phyloP scores from a whole-genome alignment of 768 basidiomycete genomes.

The Leccinum truebloodii region DNA sequence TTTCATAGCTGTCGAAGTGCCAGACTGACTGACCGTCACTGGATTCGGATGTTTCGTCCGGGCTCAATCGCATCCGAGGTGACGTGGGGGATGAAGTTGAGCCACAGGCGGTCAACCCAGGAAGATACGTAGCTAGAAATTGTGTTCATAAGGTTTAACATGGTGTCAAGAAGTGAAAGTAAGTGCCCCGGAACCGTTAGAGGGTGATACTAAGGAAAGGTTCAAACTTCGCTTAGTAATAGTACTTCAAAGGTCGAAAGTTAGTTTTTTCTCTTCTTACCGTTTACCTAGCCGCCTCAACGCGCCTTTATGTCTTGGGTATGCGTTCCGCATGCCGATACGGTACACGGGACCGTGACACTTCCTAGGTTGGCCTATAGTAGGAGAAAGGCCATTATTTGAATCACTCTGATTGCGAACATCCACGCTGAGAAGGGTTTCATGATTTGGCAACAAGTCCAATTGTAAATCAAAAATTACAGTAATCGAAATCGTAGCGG shows the following conservation, averaged over 20 bases:
- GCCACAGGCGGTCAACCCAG: conserved; percentile 27
- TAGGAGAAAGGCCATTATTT: conserved; percentile 59
- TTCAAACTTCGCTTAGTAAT: conserved; percentile 30
- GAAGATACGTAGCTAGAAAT: conserved; percentile 1
- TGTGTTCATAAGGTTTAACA: conserved; percentile 10
- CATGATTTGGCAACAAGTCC: conserved; percentile 72
- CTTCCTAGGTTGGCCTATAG: conserved; percentile 43
- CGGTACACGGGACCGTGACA: conserved; percentile 44
- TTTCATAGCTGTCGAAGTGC: neutral
- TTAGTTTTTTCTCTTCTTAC: conserved; percentile 21
- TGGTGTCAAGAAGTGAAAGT: neutral
- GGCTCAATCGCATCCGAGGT: conserved; percentile 61
- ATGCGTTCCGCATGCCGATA: conserved; percentile 62
- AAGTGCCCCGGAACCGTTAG: neutral
- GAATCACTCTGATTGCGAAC: conserved; percentile 79
- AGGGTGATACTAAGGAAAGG: neutral
- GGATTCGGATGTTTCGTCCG: conserved; percentile 52
- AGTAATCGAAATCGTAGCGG: neutral
- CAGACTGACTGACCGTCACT: conserved; percentile 56
- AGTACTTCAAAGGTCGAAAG: too few relatives aligned
- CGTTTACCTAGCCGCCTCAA: conserved; percentile 47
- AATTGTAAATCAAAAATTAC: neutral
- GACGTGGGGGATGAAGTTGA: conserved; percentile 39
- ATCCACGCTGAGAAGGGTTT: conserved; percentile 80
- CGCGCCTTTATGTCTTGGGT: conserved; percentile 46